Evolutionary conservation across 2,329 filamentous ascomycete species (phyloP).

Genomic region (Diaporthe helianthi): DNA sequence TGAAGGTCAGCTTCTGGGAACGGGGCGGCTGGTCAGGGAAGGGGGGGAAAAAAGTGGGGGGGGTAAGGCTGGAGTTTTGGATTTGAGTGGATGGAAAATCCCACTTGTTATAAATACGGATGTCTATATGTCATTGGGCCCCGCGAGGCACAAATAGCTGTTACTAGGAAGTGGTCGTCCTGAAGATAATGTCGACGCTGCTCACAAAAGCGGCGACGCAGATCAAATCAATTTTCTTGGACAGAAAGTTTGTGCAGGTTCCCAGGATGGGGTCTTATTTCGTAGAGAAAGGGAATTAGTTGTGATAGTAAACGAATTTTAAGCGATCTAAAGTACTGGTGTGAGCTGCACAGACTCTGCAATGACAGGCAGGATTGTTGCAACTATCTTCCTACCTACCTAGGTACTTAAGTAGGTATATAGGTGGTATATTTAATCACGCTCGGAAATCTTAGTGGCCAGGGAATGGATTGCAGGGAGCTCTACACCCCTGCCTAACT

Average conservation of each 20-base stretch:
- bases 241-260: background rate
- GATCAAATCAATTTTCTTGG: background rate
- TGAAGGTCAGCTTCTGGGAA: background rate
- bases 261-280: background rate
- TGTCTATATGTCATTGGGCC: slow-evolving; percentile 22
- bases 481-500: no score
- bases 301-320: background rate
- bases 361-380: slow-evolving; percentile 4
- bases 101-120: slow-evolving; percentile 11
- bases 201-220: background rate
- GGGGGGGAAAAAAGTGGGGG: background rate
- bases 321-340: slow-evolving; percentile 3
- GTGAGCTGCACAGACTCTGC: slow-evolving; percentile 20
- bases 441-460: background rate
- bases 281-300: background rate
- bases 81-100: background rate
- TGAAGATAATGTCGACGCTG: background rate
- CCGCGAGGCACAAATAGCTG: slow-evolving; percentile 9
- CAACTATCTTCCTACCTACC: no score
- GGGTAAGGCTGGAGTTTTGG: slow-evolving; percentile 22
- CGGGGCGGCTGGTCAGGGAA: background rate
- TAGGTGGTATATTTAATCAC: background rate
- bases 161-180: background rate
- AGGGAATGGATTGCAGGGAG: slow-evolving; percentile 15
- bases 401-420: no score